Base-by-base conservation (phyloP, 2,329 filamentous ascomycete genomes). In the Apiospora koreana region DNA sequence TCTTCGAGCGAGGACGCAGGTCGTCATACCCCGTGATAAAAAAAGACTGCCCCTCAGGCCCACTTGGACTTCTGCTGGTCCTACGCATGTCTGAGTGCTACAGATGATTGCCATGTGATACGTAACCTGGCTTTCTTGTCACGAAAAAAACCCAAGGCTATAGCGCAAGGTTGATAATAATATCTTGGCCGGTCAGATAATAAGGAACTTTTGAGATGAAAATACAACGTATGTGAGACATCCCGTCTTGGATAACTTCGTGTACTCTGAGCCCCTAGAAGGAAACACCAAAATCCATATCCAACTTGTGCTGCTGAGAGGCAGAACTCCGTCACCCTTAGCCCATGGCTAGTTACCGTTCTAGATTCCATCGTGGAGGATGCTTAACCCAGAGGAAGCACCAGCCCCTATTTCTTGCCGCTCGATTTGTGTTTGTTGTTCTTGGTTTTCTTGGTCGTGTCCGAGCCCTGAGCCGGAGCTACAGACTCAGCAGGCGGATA, bases 381-480 rank as follows among this genome's bases (percentile, higher is more conserved):
- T 14, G 28, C 18, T 12, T 16, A 21, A 18, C 16, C 28, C 21
- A 3, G 28, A 31, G 48, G 5, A 58, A 35, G 2, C 50, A 43
- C 41, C 41, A 16, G 21, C 35, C n/a, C 54, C 62, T 70, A 71
- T 45, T 71, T 71, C 67, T 69, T 71, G 38, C 46, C 50, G 8
- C 54, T 38, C 31, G 38, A 68, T 50, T 71, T 67, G n/a, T 70
- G 69, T 18, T 68, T 12, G 14, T 12, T 12, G 12, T 50, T 54
- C 10, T 50, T 12, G 12, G 42, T 54, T 5, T 50, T 41, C 67
- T 72, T 69, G 42, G 25, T 25, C 68, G 70, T 72, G 16, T 41
- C 23, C 10, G 73, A 74, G 41, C 73, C 73, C 45, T 72, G 73
- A 14, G 67, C 71, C 16, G 73, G 68, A 18, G 10, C n/a, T 2